Evolutionary conservation across 2,329 filamentous ascomycete species (phyloP), one percentile per base, ranked within the genome.

Genomic region (Monosporascus sp.): DNA sequence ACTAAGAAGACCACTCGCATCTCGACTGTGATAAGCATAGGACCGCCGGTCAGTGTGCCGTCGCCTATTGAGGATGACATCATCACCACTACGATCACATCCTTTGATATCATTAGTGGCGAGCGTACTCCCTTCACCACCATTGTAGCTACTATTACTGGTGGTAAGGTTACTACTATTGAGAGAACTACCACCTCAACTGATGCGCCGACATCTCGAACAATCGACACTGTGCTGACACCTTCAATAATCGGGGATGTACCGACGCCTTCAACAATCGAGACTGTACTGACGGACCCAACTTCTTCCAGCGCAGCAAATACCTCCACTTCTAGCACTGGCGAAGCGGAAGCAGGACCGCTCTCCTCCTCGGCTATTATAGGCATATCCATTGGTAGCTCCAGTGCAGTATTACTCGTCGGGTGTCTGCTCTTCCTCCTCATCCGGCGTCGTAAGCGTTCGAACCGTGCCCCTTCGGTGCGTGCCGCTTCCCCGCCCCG

Each of bases 401-500:
- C 38, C 8, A 20, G 17, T 41, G 38, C 38, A 18, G 38, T 41
- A 11, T n/a, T 20, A 14, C 17, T 41, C 17, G 9, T 41, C 38
- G 38, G 17, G 9, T 20, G 17, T 17, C 6, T 25, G 22, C 17
- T 46, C 24, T 46, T 46, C 24, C 25, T 14, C 22, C n/a, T 46
- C 14, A 7, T 25, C 7, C 24, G 22, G 42, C 42, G 42, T 5
- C 22, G 14, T 22, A 9, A 14, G 9, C 42, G 24, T 15, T 25
- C 24, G 20, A 46, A 27, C 24, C 22, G 42, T 17, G 17, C 11
- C n/a, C 25, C 24, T 25, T 46, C 42, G 22, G 42, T 46, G 15
- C 24, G 42, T 27, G 42, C 11, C 14, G 42, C 42, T 54, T 57
- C 56, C 22, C 60, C 51, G 18, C 46, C 47, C 22, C 48, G 48